Evolutionary conservation across 23 red algal species (phyloP).

Genomic region (Chondrus crispus): DNA sequence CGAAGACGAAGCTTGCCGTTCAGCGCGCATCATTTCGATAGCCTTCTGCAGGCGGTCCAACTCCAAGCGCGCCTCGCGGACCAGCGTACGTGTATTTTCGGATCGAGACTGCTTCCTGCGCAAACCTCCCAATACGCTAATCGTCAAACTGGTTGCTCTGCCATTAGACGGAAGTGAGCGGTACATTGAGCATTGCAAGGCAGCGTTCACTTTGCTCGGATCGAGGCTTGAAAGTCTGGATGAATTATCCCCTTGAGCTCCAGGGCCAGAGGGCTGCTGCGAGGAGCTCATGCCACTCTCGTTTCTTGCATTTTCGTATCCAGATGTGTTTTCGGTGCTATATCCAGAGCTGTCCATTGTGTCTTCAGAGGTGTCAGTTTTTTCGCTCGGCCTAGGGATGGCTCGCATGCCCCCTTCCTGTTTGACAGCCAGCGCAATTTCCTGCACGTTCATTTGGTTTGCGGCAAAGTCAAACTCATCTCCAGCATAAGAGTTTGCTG

Average conservation of each 20-base stretch:
- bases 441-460: slow-evolving; percentile 43
- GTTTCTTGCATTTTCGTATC: too few species aligned
- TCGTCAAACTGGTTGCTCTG: slow-evolving; percentile 22
- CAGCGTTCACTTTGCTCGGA: too few species aligned
- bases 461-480: slow-evolving; percentile 65
- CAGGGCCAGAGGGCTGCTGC: background rate
- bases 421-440: slow-evolving; percentile 10
- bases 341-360: too few species aligned
- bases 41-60: slow-evolving; percentile 7
- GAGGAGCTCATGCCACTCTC: background rate
- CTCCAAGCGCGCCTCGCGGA: slow-evolving; percentile 18
- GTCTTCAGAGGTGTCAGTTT: too few species aligned
- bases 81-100: slow-evolving; percentile 33
- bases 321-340: too few species aligned
- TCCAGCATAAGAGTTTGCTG: background rate
- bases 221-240: too few species aligned
- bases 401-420: background rate
- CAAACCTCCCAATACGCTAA: slow-evolving; percentile 27
- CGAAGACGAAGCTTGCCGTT: slow-evolving; percentile 36
- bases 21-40: slow-evolving; percentile 37
- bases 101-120: slow-evolving; percentile 20
- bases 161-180: background rate
- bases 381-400: too few species aligned
- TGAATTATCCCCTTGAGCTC: too few species aligned
- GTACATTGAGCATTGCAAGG: too few species aligned